Evolutionary conservation across 345 rosid species (phyloP), one percentile per base, ranked within the genome.

Genomic region (Turritis glabra): DNA sequence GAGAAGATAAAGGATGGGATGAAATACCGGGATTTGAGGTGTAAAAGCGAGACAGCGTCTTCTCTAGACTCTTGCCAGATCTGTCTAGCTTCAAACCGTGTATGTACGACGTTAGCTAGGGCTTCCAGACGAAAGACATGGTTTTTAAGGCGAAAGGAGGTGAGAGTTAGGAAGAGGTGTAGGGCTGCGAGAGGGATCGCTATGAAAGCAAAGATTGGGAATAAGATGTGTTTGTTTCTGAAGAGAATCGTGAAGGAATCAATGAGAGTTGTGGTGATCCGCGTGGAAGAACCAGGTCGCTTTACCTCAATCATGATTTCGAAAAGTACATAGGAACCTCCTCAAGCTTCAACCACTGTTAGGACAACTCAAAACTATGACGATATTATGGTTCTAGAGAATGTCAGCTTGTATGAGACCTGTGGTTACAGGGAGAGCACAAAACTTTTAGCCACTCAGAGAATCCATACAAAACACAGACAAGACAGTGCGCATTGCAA

Each of bases 61-160:
- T 74, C 81, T 64, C 94, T 88, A 43, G 97, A 86, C 74, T 90
- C 96, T 73, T 70, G 64, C 85, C 84, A 80, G 33, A 85, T 84
- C 35, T 89, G 90, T 27, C 85, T 84, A 57, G 92, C 79, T 77
- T 93, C 92, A 63, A 86, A 77, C 73, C 79, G 84, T 17, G 92
- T 88, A 58, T 80, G 54, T 55, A 89, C 70, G 7, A 78, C 68
- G 22, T 56, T 53, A 27, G 85, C 90, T 33, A 91, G 67, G 59
- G 78, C 81, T 54, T 91, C 92, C 58, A 93, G 79, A 73, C 73
- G 80, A 68, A 74, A 78, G 79, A 91, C 84, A 52, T 82, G 85
- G 79, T 76, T 72, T 58, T 77, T 82, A 62, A 84, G 55, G 12
- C 86, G 91, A 59, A 80, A 76, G 51, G 87, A 79, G 43, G 82